phyloP scores from a whole-genome alignment of 106 monocot species.

The Iris macrosiphon region DNA sequence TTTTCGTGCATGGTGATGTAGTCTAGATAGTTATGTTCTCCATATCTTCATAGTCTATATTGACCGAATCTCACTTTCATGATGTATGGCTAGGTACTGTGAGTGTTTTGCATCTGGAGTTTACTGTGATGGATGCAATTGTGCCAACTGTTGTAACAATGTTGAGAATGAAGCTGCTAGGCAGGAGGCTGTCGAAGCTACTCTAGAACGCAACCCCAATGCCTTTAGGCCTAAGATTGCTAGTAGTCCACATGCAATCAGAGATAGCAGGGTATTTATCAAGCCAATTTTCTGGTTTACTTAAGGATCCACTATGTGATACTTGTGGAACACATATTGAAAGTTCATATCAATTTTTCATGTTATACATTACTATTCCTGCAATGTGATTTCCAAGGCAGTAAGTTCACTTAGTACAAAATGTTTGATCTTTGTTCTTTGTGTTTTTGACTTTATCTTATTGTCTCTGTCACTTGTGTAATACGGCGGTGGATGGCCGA shows the following conservation, averaged over 20 bases:
- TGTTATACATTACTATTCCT: too few relatives aligned
- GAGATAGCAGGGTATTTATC: constrained; percentile 34
- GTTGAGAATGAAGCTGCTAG: constrained; percentile 84
- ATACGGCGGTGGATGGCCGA: too few relatives aligned
- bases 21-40: not conserved
- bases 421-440: too few relatives aligned
- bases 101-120: constrained; percentile 97
- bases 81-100: constrained; percentile 56
- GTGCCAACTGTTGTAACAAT: constrained; percentile 92
- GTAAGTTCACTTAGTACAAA: too few relatives aligned
- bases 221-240: constrained; percentile 97
- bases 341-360: too few relatives aligned
- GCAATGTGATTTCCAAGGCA: too few relatives aligned
- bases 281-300: not conserved
- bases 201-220: constrained; percentile 89
- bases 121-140: constrained; percentile 97
- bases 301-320: not conserved
- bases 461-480: too few relatives aligned
- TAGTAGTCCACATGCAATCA: constrained; percentile 68
- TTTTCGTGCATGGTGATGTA: not conserved
- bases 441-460: too few relatives aligned
- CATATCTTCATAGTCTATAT: not conserved
- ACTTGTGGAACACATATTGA: too few relatives aligned
- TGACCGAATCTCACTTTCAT: not conserved
- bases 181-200: constrained; percentile 88